Base-by-base conservation (phyloP, 345 rosid species). In the Erucastrum elatum region DNA sequence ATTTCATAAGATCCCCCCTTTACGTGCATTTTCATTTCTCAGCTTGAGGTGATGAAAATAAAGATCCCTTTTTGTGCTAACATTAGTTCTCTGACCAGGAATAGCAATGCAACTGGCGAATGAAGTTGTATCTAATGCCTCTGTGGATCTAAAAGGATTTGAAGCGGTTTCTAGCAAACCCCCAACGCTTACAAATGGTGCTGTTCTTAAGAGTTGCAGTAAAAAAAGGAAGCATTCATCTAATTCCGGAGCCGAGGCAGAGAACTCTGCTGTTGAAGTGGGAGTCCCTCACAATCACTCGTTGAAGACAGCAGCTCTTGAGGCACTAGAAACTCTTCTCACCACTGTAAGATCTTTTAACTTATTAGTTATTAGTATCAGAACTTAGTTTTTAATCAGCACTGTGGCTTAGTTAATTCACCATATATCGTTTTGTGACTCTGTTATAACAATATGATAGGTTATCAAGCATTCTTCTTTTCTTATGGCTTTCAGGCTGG, bases 261-360 rank as follows among this genome's bases (percentile, higher is more conserved):
- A 85, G 29, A 71, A 33, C 65, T 68, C 64, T 72, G 80, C 68
- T 83, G 78, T 74, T 69, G 87, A 84, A 79, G 74, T 82, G 55
- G 86, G 80, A 80, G 71, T 81, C 58, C 77, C 82, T 30, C 74
- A 79, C 64, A 79, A 74, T 67, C 74, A 37, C 66, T 74, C 63
- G 3, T 79, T 90, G 70, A 88, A 89, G 84, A 89, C 88, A 81
- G 98, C 95, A 53, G 90, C 97, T 51, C 81, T 93, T 39, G 94
- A 88, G 84, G 87, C 92, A 37, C 77, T 94, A 53, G 90, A 90
- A 84, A 78, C 87, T 76, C 94, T 90, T 84, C 88, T 94, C 11
- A 88, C 82, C 31, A 91, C 86, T 84, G 98, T 94, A 89, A 75
- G 94, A 73, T 25, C 49, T 51, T 25, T 46, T 58, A 7, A 34